A percentile compares a stretch with the other conserved stretches of the same genome.
These are phyloP conservation scores for Dictyostelium citrinum DNA, from an alignment of 78 protist species.

Conservation along the genomic window DNA sequence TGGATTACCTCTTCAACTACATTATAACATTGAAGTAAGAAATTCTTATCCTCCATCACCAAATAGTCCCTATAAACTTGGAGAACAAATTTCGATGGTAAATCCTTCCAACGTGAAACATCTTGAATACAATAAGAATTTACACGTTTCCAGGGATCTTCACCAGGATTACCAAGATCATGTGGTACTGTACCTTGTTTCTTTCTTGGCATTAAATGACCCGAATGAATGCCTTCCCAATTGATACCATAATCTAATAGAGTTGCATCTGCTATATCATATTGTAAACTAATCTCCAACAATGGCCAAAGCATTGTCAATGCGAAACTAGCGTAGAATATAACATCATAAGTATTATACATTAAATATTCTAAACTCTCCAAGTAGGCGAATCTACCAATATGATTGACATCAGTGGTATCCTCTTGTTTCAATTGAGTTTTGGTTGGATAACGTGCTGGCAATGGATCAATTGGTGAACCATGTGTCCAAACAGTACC, in stretches of 20 bases:
- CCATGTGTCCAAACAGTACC: conserved; percentile 89
- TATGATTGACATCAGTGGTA: not conserved
- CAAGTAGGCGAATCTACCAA: conserved; percentile 84
- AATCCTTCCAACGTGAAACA: conserved; percentile 88
- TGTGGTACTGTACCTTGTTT: conserved; percentile 82
- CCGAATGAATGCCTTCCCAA: conserved; percentile 48
- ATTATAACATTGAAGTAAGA: conserved; percentile 46
- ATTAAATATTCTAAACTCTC: conserved; percentile 90
- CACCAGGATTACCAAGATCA: conserved; percentile 85
- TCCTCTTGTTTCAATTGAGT: conserved; percentile 10
- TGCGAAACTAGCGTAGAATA: conserved; percentile 90
- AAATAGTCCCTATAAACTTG: conserved; percentile 79
- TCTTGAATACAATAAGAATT: conserved; percentile 90
- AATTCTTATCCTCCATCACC: conserved; percentile 6
- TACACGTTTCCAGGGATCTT: conserved; percentile 83
- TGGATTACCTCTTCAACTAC: conserved; percentile 23
- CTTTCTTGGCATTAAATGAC: conserved; percentile 70
- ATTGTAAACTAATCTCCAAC: conserved; percentile 71
- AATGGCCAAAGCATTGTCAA: conserved; percentile 83
- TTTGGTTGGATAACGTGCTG: not conserved
- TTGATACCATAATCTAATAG: conserved; percentile 13
- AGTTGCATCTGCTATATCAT: conserved; percentile 66
- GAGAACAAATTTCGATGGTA: conserved; percentile 84
- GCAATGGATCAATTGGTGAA: not conserved
- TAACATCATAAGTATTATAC: conserved; percentile 94